Evolutionary conservation across 495 filamentous ascomycete genomes (phyloP).

Genomic region (Neurospora cerealis): DNA sequence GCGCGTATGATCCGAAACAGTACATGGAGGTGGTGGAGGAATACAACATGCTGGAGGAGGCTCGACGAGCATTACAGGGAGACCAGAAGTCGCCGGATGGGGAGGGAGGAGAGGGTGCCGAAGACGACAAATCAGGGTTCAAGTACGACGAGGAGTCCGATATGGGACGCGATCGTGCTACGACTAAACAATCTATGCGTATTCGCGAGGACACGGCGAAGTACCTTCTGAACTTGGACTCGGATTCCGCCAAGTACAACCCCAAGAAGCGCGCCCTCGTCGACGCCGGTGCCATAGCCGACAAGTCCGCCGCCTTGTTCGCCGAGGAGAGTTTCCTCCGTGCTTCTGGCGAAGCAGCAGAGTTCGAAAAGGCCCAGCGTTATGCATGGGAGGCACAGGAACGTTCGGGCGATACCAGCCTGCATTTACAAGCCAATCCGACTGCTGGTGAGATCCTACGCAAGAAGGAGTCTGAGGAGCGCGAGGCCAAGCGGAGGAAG

Average conservation of each 20-base stretch:
- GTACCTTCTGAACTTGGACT: slow-evolving; percentile 86
- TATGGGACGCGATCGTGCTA: slow-evolving; percentile 85
- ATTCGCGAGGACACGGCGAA: slow-evolving; percentile 98
- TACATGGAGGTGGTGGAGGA: slow-evolving; percentile 79
- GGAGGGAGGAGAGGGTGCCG: slow-evolving; percentile 42
- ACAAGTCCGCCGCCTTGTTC: slow-evolving; percentile 77
- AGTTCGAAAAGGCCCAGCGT: slow-evolving; percentile 80
- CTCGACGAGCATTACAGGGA: slow-evolving; percentile 39
- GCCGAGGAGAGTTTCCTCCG: slow-evolving; percentile 92
- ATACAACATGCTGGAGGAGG: slow-evolving; percentile 73
- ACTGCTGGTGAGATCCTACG: slow-evolving; percentile 80
- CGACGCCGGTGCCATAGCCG: slow-evolving; percentile 71
- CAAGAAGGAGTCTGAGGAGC: slow-evolving; percentile 65
- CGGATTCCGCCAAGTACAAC: slow-evolving; percentile 96
- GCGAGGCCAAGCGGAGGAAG: slow-evolving; percentile 53
- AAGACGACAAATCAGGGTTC: slow-evolving; percentile 21
- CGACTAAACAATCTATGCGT: slow-evolving; percentile 74
- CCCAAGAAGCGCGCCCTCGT: slow-evolving; percentile 95
- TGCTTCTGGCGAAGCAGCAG: slow-evolving; percentile 84
- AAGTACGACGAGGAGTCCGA: slow-evolving; percentile 96
- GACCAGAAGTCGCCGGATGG: slow-evolving; percentile 25
- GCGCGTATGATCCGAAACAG: slow-evolving; percentile 85
- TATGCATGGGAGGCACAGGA: slow-evolving; percentile 97
- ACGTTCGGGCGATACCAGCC: slow-evolving; percentile 55
- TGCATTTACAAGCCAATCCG: slow-evolving; percentile 91